These are phyloP conservation scores for Sungouiella blattae DNA, from an alignment of 805 yeast genomes.

Conservation along the genomic window DNA sequence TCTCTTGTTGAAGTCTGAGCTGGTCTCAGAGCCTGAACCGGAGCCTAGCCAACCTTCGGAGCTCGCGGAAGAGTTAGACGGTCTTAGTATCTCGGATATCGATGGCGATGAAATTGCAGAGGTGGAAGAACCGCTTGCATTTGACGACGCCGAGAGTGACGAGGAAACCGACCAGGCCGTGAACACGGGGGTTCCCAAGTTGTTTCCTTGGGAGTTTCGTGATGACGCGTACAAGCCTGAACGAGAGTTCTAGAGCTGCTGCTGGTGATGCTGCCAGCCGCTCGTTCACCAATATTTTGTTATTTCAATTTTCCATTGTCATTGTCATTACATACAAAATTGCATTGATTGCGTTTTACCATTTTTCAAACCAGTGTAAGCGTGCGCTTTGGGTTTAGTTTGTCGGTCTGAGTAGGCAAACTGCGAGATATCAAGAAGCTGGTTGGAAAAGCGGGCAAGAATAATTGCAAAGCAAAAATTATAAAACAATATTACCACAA, in stretches of 20 bases:
- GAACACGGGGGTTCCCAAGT: constrained; percentile 11
- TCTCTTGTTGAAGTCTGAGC: constrained; percentile 7
- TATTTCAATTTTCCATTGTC: too few relatives aligned
- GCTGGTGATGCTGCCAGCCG: too few relatives aligned
- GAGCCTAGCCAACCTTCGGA: background rate
- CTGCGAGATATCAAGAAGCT: too few relatives aligned
- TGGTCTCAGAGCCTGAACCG: background rate
- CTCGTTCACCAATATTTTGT: too few relatives aligned
- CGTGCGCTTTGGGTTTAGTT: too few relatives aligned
- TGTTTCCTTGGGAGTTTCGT: constrained; percentile 39
- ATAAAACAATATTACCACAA: too few relatives aligned
- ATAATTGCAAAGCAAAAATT: too few relatives aligned
- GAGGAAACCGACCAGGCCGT: background rate
- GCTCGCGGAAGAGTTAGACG: background rate
- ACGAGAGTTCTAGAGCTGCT: constrained; percentile 27
- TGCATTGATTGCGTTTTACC: too few relatives aligned
- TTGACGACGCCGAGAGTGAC: background rate
- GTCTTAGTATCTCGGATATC: background rate
- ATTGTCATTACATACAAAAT: too few relatives aligned
- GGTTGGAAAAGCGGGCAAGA: too few relatives aligned
- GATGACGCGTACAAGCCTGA: constrained; percentile 16
- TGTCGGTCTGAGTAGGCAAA: too few relatives aligned
- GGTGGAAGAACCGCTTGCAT: background rate
- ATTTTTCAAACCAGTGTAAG: too few relatives aligned
- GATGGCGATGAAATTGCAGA: background rate